Evolutionary conservation across 2,329 filamentous ascomycete species (phyloP).

Genomic region (Monilinia polystroma): DNA sequence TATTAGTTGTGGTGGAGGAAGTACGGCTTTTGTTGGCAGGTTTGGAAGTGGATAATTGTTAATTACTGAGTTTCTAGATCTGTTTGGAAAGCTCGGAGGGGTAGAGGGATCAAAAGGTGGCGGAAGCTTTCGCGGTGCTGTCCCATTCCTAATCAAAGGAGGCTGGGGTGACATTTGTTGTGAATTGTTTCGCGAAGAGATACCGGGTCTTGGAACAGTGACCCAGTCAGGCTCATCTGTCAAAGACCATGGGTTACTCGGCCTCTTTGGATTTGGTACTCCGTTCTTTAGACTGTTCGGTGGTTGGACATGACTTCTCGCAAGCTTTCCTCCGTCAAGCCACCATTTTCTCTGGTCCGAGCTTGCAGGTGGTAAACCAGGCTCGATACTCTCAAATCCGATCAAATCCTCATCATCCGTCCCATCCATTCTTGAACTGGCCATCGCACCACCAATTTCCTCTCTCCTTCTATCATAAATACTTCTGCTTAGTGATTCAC

Average conservation of each 20-base stretch:
- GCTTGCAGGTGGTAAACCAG: constrained; percentile 68
- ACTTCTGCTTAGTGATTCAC: constrained; percentile 69
- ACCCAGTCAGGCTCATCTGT: constrained; percentile 85
- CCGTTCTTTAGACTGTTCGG: constrained; percentile 64
- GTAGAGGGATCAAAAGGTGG: constrained; percentile 33
- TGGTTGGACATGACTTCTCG: constrained; percentile 57
- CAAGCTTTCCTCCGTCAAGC: constrained; percentile 69
- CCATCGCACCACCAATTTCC: constrained; percentile 63
- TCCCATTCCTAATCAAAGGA: constrained; percentile 28
- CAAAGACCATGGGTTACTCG: constrained; percentile 77
- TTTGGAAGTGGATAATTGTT: constrained; percentile 16
- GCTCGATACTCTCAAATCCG: constrained; percentile 79
- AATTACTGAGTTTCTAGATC: constrained; percentile 23
- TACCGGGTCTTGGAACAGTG: constrained; percentile 49
- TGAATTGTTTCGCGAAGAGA: constrained; percentile 23
- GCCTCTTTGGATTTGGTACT: constrained; percentile 69
- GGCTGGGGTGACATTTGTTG: constrained; percentile 23
- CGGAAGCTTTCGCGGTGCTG: constrained; percentile 35
- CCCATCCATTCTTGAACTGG: constrained; percentile 60
- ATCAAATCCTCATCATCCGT: constrained; percentile 76
- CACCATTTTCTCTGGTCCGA: constrained; percentile 71
- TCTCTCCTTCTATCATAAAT: constrained; percentile 69
- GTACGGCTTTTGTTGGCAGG: constrained; percentile 20
- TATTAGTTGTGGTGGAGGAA: constrained; percentile 26
- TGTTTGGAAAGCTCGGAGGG: constrained; percentile 18